Percentiles rank a stretch among this genome's conserved stretches.
These are phyloP conservation scores for Hemisphaericaspora xylofermentans DNA, from an alignment of 1,139 yeast genomes.

Conservation along the genomic window DNA sequence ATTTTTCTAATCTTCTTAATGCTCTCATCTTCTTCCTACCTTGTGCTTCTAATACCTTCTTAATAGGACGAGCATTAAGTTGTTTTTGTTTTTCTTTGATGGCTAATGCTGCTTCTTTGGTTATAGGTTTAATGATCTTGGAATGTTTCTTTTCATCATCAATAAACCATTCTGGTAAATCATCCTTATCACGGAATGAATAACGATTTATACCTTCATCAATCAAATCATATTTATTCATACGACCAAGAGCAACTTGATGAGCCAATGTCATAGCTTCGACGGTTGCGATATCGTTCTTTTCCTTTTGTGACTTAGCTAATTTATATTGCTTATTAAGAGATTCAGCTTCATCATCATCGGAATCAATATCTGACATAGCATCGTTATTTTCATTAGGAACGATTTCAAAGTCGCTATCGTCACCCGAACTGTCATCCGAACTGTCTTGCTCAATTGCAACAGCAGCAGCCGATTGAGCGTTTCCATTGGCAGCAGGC, in stretches of 20 bases:
- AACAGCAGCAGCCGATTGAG: background rate
- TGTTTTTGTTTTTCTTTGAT: constrained; percentile 86
- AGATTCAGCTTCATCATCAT: constrained; percentile 44
- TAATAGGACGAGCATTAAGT: constrained; percentile 94
- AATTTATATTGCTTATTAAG: constrained; percentile 32
- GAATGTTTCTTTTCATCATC: constrained; percentile 90
- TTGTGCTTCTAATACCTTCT: constrained; percentile 95
- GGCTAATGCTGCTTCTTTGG: constrained; percentile 95
- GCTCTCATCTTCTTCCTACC: constrained; percentile 98
- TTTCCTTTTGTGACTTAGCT: constrained; percentile 52
- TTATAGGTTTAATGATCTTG: constrained; percentile 84
- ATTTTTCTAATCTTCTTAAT: constrained; percentile 77
- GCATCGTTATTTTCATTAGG: constrained; percentile 38
- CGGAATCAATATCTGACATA: constrained; percentile 36
- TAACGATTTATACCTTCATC: constrained; percentile 92
- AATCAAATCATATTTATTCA: constrained; percentile 74
- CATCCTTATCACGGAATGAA: constrained; percentile 87
- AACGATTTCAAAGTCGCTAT: constrained; percentile 56
- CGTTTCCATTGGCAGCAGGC: constrained; percentile 10
- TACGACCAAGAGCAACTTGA: constrained; percentile 87
- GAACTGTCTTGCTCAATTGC: constrained; percentile 10
- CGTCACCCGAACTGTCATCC: constrained; percentile 24
- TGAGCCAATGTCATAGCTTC: constrained; percentile 99
- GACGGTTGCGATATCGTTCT: constrained; percentile 83
- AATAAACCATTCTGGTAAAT: constrained; percentile 91